phyloP scores from a whole-genome alignment of 2,329 filamentous ascomycete genomes.

The Fusarium sp. region DNA sequence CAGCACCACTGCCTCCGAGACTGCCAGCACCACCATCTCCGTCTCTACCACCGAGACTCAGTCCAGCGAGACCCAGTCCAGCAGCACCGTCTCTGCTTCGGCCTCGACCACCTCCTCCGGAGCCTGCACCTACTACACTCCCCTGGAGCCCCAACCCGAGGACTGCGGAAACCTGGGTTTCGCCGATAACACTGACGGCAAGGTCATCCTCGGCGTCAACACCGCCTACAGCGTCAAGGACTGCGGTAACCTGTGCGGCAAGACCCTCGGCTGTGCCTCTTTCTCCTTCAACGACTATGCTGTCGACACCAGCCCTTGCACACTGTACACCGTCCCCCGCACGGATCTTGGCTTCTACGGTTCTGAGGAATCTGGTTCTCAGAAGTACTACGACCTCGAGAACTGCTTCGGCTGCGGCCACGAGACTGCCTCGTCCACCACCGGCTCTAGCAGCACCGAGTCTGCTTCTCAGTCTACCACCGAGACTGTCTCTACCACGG shows the following conservation, averaged over 20 bases:
- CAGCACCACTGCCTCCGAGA: neutral
- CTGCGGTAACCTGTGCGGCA: slow-evolving; percentile 29
- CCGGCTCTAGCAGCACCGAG: neutral
- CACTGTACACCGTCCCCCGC: slow-evolving; percentile 9
- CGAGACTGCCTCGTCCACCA: neutral
- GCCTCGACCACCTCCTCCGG: slow-evolving; percentile 21
- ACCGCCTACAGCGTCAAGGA: neutral
- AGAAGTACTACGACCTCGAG: slow-evolving; percentile 30
- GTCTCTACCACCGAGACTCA: slow-evolving; percentile 20
- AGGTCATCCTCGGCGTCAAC: slow-evolving; percentile 1
- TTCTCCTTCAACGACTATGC: slow-evolving; percentile 17
- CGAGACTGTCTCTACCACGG: neutral
- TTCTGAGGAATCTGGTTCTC: neutral
- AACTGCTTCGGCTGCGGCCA: slow-evolving; percentile 27
- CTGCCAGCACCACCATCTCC: neutral
- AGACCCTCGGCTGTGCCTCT: slow-evolving; percentile 31
- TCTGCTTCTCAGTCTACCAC: neutral
- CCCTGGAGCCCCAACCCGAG: neutral
- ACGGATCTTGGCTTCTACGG: neutral
- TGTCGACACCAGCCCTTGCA: neutral
- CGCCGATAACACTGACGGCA: slow-evolving; percentile 7
- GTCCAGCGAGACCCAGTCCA: slow-evolving; percentile 16
- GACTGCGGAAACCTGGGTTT: slow-evolving; percentile 19
- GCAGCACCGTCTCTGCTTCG: neutral
- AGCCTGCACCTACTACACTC: slow-evolving; percentile 20